Evolutionary conservation across 225 moss, liverwort and hornwort genomes (phyloP).

Genomic region (Physcomitrellopsis africana): DNA sequence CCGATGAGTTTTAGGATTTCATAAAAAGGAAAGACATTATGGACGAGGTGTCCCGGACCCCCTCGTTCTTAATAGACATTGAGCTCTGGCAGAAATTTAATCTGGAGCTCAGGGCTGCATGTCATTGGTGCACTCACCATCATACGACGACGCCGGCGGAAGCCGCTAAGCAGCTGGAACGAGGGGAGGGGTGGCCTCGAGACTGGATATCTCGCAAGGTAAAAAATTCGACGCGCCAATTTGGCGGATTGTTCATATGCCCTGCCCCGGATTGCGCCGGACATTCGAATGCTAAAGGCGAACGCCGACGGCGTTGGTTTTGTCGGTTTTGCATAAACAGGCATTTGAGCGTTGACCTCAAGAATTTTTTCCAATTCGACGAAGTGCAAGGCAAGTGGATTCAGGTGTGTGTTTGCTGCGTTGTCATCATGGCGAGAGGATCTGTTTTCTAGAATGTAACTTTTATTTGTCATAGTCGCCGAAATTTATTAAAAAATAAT

Average conservation of each 20-base stretch:
- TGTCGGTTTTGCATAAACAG: conserved; percentile 74
- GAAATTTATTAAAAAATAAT: too few relatives aligned
- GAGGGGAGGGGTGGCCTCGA: conserved; percentile 67
- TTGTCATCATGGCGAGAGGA: conserved; percentile 29
- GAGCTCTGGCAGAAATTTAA: conserved; percentile 79
- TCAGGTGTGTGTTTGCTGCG: conserved; percentile 60
- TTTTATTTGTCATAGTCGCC: too few relatives aligned
- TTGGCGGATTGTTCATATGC: conserved; percentile 70
- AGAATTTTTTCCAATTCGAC: conserved; percentile 71
- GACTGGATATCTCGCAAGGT: conserved; percentile 79
- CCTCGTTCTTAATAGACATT: conserved; percentile 68
- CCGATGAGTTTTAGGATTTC: conserved; percentile 1
- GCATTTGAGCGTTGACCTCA: conserved; percentile 64
- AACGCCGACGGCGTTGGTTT: conserved; percentile 72
- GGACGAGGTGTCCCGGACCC: conserved; percentile 62
- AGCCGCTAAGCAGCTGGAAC: conserved; percentile 75
- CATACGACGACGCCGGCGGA: conserved; percentile 79
- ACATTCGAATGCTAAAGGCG: conserved; percentile 71
- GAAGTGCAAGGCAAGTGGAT: conserved; percentile 80
- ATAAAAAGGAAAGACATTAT: conserved; percentile 25
- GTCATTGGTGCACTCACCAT: conserved; percentile 78
- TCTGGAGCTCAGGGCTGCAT: conserved; percentile 69
- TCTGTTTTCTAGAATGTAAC: background rate
- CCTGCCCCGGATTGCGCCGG: conserved; percentile 72
- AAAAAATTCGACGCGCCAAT: conserved; percentile 72